These are phyloP conservation scores for Wickerhamomyces canadensis DNA, from an alignment of 805 yeast species.

Conservation along the genomic window DNA sequence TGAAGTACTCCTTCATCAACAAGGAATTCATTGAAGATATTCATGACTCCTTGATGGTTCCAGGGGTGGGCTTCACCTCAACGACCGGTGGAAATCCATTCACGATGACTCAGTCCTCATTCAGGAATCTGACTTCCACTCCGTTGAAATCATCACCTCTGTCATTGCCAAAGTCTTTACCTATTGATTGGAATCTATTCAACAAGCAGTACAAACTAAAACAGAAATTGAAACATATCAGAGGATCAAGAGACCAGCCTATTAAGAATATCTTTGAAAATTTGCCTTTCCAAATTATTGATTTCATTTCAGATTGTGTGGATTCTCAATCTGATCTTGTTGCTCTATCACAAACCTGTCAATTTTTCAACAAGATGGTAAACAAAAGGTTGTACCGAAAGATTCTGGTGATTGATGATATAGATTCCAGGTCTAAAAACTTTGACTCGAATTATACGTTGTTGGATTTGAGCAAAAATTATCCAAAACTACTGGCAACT, in stretches of 20 bases:
- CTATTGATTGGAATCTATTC: conserved; percentile 25
- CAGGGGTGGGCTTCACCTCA: too few relatives aligned
- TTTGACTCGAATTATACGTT: conserved; percentile 21
- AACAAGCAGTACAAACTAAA: conserved; percentile 22
- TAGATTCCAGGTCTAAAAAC: conserved; percentile 15
- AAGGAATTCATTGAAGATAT: conserved; percentile 19
- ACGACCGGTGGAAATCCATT: too few relatives aligned
- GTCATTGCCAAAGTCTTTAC: conserved; percentile 23
- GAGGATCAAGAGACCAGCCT: conserved; percentile 6
- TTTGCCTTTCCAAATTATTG: conserved; percentile 24
- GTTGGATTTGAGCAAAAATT: conserved; percentile 16
- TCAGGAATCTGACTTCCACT: conserved; percentile 23
- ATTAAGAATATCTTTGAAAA: conserved; percentile 22
- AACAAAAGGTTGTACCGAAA: conserved; percentile 20
- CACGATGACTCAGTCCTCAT: too few relatives aligned
- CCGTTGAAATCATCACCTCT: conserved; percentile 19
- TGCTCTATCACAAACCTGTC: conserved; percentile 20
- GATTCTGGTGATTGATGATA: conserved; percentile 22
- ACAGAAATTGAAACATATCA: conserved; percentile 15
- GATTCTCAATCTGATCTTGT: conserved; percentile 24
- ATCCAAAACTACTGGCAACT: conserved; percentile 23
- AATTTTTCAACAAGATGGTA: conserved; percentile 23
- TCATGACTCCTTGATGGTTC: conserved; percentile 1
- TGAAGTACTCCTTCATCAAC: conserved; percentile 20
- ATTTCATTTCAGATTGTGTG: conserved; percentile 23